Conservation (phyloP, 202 grass and related monocot genomes). For the Musa balbisiana region DNA sequence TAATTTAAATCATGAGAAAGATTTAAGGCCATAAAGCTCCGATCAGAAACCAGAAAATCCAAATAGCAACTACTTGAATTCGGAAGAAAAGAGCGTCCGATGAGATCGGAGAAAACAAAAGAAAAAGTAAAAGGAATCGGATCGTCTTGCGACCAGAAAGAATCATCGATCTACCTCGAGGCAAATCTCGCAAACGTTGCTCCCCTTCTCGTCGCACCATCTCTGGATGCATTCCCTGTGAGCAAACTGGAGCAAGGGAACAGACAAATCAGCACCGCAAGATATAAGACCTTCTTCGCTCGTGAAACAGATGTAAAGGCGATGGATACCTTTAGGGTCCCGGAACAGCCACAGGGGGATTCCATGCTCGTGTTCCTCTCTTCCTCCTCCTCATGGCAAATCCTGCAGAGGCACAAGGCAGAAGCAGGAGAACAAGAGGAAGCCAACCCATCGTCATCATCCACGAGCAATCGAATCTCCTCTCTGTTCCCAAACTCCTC, state of each 20-base stretch:
- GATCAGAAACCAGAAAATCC: not conserved
- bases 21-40: not conserved
- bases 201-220: conserved; percentile 95
- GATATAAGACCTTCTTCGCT: not conserved
- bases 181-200: conserved; percentile 84
- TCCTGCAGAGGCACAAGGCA: conserved; percentile 51
- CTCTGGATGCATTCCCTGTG: conserved; percentile 83
- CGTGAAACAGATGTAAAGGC: not conserved
- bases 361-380: conserved; percentile 48
- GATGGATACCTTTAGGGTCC: conserved; percentile 61
- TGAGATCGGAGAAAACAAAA: not conserved
- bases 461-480: conserved; percentile 23
- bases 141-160: not conserved
- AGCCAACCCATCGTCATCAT: conserved; percentile 1
- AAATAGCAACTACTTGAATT: not conserved
- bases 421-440: conserved; percentile 9
- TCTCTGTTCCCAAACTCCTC: not conserved
- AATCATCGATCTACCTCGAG: conserved; percentile 40
- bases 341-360: conserved; percentile 74
- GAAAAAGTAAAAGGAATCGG: not conserved
- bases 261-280: not conserved
- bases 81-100: not conserved
- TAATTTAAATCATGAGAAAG: not conserved
- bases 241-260: conserved; percentile 43
- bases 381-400: conserved; percentile 83